Evolutionary conservation across 2,329 filamentous ascomycete genomes (phyloP).

Genomic region (Colletotrichum sp.): DNA sequence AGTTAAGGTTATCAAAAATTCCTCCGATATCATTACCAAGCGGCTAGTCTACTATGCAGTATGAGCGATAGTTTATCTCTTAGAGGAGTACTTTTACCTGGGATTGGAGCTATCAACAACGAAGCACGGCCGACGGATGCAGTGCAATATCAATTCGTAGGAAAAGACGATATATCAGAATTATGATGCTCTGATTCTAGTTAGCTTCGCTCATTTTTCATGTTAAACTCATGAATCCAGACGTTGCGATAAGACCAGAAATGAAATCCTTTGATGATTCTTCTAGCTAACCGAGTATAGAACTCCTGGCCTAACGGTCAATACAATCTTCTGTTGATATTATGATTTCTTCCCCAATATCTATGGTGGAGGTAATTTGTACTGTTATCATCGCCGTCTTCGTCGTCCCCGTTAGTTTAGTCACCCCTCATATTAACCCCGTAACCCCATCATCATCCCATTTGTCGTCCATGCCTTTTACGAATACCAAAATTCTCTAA

Average conservation of each 20-base stretch:
- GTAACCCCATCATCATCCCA: fast-evolving
- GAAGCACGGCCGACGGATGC: neutral
- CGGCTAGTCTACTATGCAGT: neutral
- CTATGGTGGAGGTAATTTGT: fast-evolving
- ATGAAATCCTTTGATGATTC: too few species aligned
- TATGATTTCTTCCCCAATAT: neutral
- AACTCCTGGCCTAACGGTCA: fast-evolving
- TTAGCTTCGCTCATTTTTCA: too few species aligned
- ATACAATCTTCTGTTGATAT: neutral
- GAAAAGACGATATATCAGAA: fast-evolving
- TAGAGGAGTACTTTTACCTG: fast-evolving
- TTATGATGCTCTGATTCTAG: fast-evolving
- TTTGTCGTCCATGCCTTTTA: too few species aligned
- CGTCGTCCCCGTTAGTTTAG: neutral
- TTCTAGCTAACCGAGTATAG: fast-evolving
- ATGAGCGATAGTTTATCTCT: neutral
- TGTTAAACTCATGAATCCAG: fast-evolving
- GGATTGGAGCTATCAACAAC: neutral
- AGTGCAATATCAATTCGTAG: too few species aligned
- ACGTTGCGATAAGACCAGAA: too few species aligned
- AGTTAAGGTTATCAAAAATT: neutral
- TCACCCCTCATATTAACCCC: fast-evolving
- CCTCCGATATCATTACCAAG: neutral
- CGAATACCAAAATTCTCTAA: too few species aligned
- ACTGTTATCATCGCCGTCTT: fast-evolving